Evolutionary conservation across 148 eudicot genomes (phyloP), one percentile per base, ranked within the genome.

Genomic region (Drosera capensis): DNA sequence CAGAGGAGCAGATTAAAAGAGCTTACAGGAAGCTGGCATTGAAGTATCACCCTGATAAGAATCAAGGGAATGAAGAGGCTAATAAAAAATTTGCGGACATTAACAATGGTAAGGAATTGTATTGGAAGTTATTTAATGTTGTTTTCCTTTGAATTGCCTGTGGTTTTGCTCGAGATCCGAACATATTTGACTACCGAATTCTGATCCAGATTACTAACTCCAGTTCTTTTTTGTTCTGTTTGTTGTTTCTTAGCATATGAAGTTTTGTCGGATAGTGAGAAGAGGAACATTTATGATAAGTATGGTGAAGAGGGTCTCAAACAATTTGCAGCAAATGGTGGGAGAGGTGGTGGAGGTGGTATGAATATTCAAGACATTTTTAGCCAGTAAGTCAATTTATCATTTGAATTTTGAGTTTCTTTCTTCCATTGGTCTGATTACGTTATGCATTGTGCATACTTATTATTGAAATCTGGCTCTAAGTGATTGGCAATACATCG

Each of bases 21-120:
- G 86, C 95, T 29, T 90, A 90, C 58, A 57, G 97, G 48, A 90
- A 84, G 49, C 75, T 84, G 7, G 97, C 97, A 1, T 70, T 90
- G 71, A 90, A 90, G 66, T 90, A 90, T 60, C 97, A 90, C 66
- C 97, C 97, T 20, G 97, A 90, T 58, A 90, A 90, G 67, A 90
- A 90, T 67, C 97, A 56, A 55, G 95, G 93, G 36, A 83, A 83
- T 64, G 97, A 90, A 42, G 97, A 84, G 28, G 97, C 97, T 25
- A 84, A 67, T 58, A 75, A 75, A 70, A 90, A 71, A 66, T 90
- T 80, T 46, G 87, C 97, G 7, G 97, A 90, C 49, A 84, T 90
- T 43, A 84, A 51, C 38, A 90, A 90, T 54, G 97, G 97, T 90
- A 63, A 12, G 1, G 14, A 41, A 1, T 1, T 41, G 5, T 7